Evolutionary conservation across 768 basidiomycete genomes (phyloP).

Genomic region (Hypsizygus marmoreus): DNA sequence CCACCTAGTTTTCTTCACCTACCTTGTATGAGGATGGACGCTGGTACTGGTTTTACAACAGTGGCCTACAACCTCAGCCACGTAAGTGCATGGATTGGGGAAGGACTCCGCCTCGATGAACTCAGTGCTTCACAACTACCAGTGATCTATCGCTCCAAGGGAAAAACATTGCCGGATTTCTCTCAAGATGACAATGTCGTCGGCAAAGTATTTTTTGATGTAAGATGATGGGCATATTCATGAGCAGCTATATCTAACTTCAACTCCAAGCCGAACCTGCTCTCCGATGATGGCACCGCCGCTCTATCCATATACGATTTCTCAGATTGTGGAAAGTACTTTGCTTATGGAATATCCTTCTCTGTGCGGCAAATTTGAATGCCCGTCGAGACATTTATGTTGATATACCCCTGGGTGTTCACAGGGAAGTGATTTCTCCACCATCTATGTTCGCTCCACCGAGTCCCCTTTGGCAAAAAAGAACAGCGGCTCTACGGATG

Average conservation of each 20-base stretch:
- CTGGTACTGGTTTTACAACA: constrained; percentile 86
- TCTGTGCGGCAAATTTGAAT: constrained; percentile 44
- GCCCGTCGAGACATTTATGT: neutral
- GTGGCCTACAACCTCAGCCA: constrained; percentile 72
- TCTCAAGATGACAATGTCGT: constrained; percentile 42
- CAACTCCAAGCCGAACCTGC: constrained; percentile 58
- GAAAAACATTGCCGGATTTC: constrained; percentile 55
- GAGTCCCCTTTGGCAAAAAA: constrained; percentile 53
- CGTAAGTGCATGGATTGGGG: constrained; percentile 33
- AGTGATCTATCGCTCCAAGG: constrained; percentile 67
- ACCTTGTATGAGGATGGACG: constrained; percentile 59
- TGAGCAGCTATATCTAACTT: neutral
- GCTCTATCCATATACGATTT: constrained; percentile 61
- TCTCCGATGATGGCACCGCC: constrained; percentile 73
- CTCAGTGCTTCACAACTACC: constrained; percentile 6
- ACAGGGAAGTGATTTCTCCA: constrained; percentile 76
- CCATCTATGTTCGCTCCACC: constrained; percentile 67
- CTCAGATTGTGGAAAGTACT: constrained; percentile 68
- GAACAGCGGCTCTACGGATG: constrained; percentile 42
- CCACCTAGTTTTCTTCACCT: constrained; percentile 62
- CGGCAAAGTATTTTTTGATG: constrained; percentile 81
- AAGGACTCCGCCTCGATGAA: neutral
- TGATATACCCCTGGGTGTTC: constrained; percentile 6
- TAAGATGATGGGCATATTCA: constrained; percentile 28
- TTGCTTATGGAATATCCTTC: constrained; percentile 74